Evolutionary conservation across 495 filamentous ascomycete genomes (phyloP).

Genomic region (Annulohypoxylon stygium): DNA sequence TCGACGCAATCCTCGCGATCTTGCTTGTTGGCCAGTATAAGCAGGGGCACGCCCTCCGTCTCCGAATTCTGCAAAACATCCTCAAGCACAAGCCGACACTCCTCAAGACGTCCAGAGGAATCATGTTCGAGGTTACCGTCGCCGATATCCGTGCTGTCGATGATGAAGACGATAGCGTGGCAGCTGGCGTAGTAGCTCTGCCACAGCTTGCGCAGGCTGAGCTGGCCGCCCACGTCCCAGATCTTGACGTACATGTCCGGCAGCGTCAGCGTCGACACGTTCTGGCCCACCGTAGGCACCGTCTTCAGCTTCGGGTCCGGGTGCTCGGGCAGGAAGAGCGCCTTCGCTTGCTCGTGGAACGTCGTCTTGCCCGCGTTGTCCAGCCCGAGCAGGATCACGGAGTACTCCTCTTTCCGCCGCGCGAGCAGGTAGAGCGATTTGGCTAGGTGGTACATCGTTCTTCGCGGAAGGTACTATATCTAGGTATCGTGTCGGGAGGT

Average conservation of each 20-base stretch:
- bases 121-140: constrained; percentile 75
- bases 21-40: constrained; percentile 97
- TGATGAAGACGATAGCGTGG: constrained; percentile 97
- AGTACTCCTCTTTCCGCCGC: constrained; percentile 99
- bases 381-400: constrained; percentile 94
- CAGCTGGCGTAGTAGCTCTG: constrained; percentile 93
- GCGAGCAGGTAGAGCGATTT: constrained; percentile 94
- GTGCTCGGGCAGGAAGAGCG: constrained; percentile 78
- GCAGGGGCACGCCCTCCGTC: constrained; percentile 88
- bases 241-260: constrained; percentile 96
- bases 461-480: not conserved
- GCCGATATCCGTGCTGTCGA: constrained; percentile 92
- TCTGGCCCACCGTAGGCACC: constrained; percentile 97
- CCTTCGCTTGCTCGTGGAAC: constrained; percentile 94
- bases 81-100: constrained; percentile 90
- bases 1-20: constrained; percentile 97
- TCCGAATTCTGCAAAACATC: constrained; percentile 86
- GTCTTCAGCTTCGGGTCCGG: constrained; percentile 74
- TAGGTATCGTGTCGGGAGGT: not conserved
- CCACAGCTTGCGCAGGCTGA: constrained; percentile 90
- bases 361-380: constrained; percentile 99
- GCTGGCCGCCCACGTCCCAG: constrained; percentile 97
- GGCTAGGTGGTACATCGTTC: constrained; percentile 87
- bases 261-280: constrained; percentile 88
- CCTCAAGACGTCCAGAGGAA: constrained; percentile 76